Evolutionary conservation across 2,329 filamentous ascomycete genomes (phyloP), one percentile per base, ranked within the genome.

Genomic region (Stromatinia cepivora): DNA sequence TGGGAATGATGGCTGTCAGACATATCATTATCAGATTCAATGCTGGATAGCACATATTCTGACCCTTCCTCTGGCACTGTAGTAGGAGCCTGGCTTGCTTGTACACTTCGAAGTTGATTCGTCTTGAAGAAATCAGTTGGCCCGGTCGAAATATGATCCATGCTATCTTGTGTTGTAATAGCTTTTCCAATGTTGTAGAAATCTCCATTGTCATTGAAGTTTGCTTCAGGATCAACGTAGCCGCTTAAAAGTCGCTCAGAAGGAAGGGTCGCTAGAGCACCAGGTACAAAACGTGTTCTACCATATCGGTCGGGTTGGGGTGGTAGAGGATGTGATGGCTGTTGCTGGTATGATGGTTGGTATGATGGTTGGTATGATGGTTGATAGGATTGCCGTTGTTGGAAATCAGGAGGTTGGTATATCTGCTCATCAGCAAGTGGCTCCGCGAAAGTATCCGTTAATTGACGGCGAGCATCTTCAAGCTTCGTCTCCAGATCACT

Each of bases 401-500:
- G 58, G 22, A 52, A 56, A 17, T 64, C 61, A 20, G 46, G 42
- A 4, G 58, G 42, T 67, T 69, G 56, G 71, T 73, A 22, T 71
- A 73, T 54, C 71, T 70, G 65, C 59, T 72, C 46, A 75, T 77
- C 70, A 76, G 73, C 73, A 22, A 61, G 61, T 6, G 74, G 72
- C 50, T 84, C 81, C 15, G 79, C 79, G 22, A 85, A 78, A 52
- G 84, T 80, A 7, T 83, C 79, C 45, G 81, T 80, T 34, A 89
- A 81, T 76, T 89, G 84, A 62, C 81, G 81, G 46, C 85, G 82
- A 11, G 86, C 86, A 48, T 82, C 81, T 22, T 85, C 80, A 42
- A 89, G 81, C 75, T 88, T 88, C 17, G 80, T 77, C 73, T 90
- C 87, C 17, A 89, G 81, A 72, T 88, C 83, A 72, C 85, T 88